A percentile compares a stretch with the other conserved stretches of the same genome.
phyloP scores from a whole-genome alignment of 2,329 filamentous ascomycete species.

The Blumeria graminis region DNA sequence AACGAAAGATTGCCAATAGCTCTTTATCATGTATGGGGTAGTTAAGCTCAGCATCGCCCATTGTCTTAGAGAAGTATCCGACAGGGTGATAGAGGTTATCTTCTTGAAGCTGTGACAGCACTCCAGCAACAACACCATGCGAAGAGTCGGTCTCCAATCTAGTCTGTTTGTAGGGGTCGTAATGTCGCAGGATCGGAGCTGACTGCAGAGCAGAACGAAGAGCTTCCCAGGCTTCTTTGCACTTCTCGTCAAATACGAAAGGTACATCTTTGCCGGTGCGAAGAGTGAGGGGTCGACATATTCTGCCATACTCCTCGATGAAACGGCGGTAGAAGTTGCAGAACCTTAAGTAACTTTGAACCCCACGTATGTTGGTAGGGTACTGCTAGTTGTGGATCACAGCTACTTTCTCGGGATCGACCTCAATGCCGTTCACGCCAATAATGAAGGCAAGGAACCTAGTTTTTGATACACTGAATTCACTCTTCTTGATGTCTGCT shows the following conservation, averaged over 20 bases:
- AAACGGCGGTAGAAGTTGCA: background rate
- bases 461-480: background rate
- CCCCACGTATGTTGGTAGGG: background rate
- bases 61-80: background rate
- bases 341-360: background rate
- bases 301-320: background rate
- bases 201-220: background rate
- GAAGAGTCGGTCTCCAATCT: background rate
- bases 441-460: conserved; percentile 1
- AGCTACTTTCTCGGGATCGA: background rate
- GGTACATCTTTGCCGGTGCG: background rate
- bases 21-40: background rate
- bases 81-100: background rate
- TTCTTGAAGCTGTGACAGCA: background rate
- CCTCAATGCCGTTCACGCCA: background rate
- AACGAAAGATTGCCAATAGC: background rate
- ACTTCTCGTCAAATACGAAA: background rate
- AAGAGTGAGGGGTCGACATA: background rate
- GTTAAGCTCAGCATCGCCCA: background rate
- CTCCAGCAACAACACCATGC: background rate
- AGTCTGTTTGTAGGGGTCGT: background rate
- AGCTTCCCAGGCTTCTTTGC: background rate
- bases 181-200: background rate
- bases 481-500: background rate
- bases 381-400: background rate